Evolutionary conservation across 2,329 filamentous ascomycete species (phyloP).

Genomic region (Endothia cerciana): DNA sequence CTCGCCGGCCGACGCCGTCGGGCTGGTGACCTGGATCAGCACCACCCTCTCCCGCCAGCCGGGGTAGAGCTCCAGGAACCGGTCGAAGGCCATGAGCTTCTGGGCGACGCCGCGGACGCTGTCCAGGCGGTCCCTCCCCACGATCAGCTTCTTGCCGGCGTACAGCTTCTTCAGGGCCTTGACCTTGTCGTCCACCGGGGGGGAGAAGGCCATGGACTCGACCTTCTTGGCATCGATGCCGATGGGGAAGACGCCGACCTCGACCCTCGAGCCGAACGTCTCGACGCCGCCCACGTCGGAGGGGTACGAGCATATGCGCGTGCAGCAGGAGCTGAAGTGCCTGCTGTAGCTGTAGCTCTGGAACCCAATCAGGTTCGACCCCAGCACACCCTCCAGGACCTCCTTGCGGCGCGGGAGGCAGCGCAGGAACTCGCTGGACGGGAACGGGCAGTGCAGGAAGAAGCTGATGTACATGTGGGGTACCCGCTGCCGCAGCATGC

Average conservation of each 20-base stretch:
- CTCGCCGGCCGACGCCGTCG: slow-evolving; percentile 70
- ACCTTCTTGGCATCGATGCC: slow-evolving; percentile 89
- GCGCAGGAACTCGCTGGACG: slow-evolving; percentile 92
- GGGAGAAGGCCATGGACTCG: slow-evolving; percentile 73
- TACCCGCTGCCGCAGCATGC: slow-evolving; percentile 81
- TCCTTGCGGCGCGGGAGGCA: slow-evolving; percentile 89
- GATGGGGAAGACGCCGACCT: slow-evolving; percentile 92
- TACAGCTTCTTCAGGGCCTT: slow-evolving; percentile 76
- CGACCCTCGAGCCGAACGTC: slow-evolving; percentile 84
- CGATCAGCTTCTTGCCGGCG: slow-evolving; percentile 90
- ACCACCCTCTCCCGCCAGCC: slow-evolving; percentile 93
- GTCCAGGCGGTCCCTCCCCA: slow-evolving; percentile 91
- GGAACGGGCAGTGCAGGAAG: slow-evolving; percentile 92
- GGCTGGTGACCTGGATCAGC: slow-evolving; percentile 92
- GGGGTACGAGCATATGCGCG: slow-evolving; percentile 85
- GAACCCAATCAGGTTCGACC: slow-evolving; percentile 91
- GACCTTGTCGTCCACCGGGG: slow-evolving; percentile 72
- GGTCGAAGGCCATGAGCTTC: slow-evolving; percentile 92
- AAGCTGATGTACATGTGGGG: slow-evolving; percentile 94
- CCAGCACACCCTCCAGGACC: slow-evolving; percentile 84
- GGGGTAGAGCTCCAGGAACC: slow-evolving; percentile 86
- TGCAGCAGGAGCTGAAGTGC: slow-evolving; percentile 94
- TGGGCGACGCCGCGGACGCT: slow-evolving; percentile 93
- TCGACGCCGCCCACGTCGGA: slow-evolving; percentile 85
- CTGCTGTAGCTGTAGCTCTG: slow-evolving; percentile 95